Evolutionary conservation across 495 filamentous ascomycete genomes (phyloP), one percentile per base, ranked within the genome.

Genomic region (Daldinia decipiens): DNA sequence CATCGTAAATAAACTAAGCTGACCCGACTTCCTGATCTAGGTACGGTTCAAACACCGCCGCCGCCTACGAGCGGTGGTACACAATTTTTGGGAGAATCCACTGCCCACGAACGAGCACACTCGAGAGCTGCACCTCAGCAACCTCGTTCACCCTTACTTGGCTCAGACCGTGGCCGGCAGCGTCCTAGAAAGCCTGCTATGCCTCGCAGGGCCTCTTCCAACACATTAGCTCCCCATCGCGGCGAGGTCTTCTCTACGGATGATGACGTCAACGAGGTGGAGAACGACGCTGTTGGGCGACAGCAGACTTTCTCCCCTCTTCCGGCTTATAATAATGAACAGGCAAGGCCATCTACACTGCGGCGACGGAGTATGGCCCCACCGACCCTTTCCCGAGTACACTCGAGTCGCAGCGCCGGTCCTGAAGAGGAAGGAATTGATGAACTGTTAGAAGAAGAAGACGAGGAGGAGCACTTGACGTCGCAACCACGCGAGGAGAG

Each of bases 181-280:
- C 87, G 84, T 66, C 83, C 88, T n/a, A 89, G 88, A 74, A 94
- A 93, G 76, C 92, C 92, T 12, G 75, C 85, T 24, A 86, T 93
- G 79, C 75, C 87, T 47, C 90, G 92, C 58, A 87, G 92, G 53
- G 84, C 88, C 68, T 92, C 93, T 31, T 91, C 91, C n/a, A 90
- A 89, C 71, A 84, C 89, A 8, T 85, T 88, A 64, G 84, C 86
- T 15, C 93, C 93, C 17, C 88, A 94, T 70, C 90, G 90, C 68
- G 91, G 93, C 13, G 92, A 93, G 76, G 88, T 93, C 68, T 99
- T 98, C 79, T 97, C 94, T 8, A 94, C 93, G 21, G 95, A 99
- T 73, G 95, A 99, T 78, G 93, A 92, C 77, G 85, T 90, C 24
- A 84, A 87, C 52, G 95, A 99, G 79, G 89, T 97, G 27, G 92